phyloP scores from a whole-genome alignment of 1,284 basidiomycete genomes.

The Moesziomyces globuligerus region DNA sequence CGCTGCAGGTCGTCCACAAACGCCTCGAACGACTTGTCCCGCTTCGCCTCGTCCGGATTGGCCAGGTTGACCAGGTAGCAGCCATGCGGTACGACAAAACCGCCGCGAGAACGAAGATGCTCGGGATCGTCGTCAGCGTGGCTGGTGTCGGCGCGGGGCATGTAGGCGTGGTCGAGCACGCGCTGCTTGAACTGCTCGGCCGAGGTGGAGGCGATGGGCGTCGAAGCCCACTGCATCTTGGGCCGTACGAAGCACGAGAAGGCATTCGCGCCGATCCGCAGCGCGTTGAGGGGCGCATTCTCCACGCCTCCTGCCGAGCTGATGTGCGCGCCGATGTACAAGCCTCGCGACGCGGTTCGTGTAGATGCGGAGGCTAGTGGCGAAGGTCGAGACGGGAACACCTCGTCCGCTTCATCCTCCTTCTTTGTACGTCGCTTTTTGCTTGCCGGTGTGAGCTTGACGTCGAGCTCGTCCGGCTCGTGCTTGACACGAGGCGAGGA shows the following conservation, averaged over 20 bases:
- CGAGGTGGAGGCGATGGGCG: constrained; percentile 72
- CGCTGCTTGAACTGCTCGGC: constrained; percentile 65
- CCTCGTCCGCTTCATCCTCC: constrained; percentile 9
- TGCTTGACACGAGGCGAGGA: not conserved
- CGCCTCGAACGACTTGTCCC: constrained; percentile 80
- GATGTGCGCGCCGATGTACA: constrained; percentile 79
- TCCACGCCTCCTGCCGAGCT: constrained; percentile 82
- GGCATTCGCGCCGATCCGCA: constrained; percentile 76
- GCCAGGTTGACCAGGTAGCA: constrained; percentile 86
- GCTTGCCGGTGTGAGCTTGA: not conserved
- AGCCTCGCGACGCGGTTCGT: not conserved
- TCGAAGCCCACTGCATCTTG: constrained; percentile 80
- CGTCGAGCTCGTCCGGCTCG: not conserved
- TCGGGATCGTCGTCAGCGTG: no score
- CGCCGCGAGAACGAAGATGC: not conserved
- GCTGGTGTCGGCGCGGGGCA: not conserved
- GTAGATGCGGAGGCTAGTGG: not conserved
- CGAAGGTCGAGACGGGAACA: constrained; percentile 22
- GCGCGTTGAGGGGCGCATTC: constrained; percentile 77
- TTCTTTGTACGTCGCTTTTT: constrained; percentile 27
- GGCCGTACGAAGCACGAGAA: constrained; percentile 86
- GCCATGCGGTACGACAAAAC: constrained; percentile 79
- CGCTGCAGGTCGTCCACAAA: constrained; percentile 85
- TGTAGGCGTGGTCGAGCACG: constrained; percentile 15
- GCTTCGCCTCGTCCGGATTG: constrained; percentile 82